Evolutionary conservation across 106 monocot species (phyloP).

Genomic region (Amphibolis antarctica): DNA sequence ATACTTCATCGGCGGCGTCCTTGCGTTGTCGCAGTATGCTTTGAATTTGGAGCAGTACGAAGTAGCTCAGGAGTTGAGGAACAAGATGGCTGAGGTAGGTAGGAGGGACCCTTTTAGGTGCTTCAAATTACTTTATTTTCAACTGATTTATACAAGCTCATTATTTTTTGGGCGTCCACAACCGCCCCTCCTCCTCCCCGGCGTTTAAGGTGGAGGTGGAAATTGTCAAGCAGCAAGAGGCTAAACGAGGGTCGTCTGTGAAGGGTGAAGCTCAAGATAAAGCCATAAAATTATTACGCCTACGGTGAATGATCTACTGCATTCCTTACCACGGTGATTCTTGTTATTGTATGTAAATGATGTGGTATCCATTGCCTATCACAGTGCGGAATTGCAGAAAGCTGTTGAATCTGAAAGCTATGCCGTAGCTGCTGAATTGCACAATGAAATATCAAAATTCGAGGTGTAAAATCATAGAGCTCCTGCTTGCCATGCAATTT

Average conservation of each 20-base stretch:
- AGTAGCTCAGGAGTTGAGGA: slow-evolving; percentile 65
- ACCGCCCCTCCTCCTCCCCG: too few species aligned
- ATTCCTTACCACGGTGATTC: too few species aligned
- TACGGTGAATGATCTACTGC: too few species aligned
- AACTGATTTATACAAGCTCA: not conserved
- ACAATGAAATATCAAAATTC: slow-evolving; percentile 71
- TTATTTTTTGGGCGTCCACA: too few species aligned
- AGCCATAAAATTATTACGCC: slow-evolving; percentile 43
- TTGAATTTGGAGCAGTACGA: slow-evolving; percentile 89
- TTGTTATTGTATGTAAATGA: not conserved
- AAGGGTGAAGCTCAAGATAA: slow-evolving; percentile 95
- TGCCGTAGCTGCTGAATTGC: slow-evolving; percentile 55
- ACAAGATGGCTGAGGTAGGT: slow-evolving; percentile 64
- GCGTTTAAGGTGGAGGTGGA: slow-evolving; percentile 69
- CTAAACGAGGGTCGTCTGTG: slow-evolving; percentile 60
- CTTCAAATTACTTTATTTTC: not conserved
- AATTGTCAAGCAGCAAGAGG: slow-evolving; percentile 61
- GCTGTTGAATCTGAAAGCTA: slow-evolving; percentile 77
- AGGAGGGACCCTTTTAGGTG: not conserved
- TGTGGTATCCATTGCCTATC: slow-evolving; percentile 4
- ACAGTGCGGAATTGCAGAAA: slow-evolving; percentile 86
- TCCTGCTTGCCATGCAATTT: not conserved
- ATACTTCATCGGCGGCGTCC: too few species aligned
- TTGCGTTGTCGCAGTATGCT: slow-evolving; percentile 39
- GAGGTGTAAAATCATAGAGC: slow-evolving; percentile 31